Conservation (phyloP, 495 filamentous ascomycete genomes). For the Staphylotrichum longicolle region DNA sequence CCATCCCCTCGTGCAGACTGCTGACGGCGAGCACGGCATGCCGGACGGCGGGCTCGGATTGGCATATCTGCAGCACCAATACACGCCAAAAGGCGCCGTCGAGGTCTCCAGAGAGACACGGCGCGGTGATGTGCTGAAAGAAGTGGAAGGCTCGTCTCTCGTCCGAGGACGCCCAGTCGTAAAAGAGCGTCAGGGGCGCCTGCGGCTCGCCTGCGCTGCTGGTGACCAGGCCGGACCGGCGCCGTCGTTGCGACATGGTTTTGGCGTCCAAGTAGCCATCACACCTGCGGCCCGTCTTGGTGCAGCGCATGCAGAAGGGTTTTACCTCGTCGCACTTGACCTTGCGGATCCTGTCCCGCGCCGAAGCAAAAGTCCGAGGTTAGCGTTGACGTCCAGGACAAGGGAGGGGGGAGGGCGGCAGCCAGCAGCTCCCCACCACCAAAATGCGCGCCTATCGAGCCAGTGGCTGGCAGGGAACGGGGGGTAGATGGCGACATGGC, state of each 20-base stretch:
- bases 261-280: constrained; percentile 43
- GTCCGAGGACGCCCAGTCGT: constrained; percentile 34
- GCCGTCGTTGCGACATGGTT: constrained; percentile 32
- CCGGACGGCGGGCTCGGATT: constrained; percentile 56
- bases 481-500: neutral
- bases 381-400: constrained; percentile 1
- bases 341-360: constrained; percentile 35
- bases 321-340: constrained; percentile 48
- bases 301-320: constrained; percentile 45
- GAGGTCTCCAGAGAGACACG: constrained; percentile 48
- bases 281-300: constrained; percentile 45
- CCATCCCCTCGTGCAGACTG: constrained; percentile 50
- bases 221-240: constrained; percentile 20
- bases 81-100: constrained; percentile 57
- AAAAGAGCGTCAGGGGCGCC: constrained; percentile 23
- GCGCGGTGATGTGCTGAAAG: constrained; percentile 50
- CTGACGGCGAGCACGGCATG: constrained; percentile 59
- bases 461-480: no score
- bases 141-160: constrained; percentile 51
- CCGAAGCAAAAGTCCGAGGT: constrained; percentile 17
- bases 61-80: constrained; percentile 56
- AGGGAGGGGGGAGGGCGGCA: no score
- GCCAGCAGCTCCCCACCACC: no score
- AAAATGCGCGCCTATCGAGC: no score
- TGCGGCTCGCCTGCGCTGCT: constrained; percentile 18